Evolutionary conservation across 2,329 filamentous ascomycete genomes (phyloP).

Genomic region (Diplodia corticola): DNA sequence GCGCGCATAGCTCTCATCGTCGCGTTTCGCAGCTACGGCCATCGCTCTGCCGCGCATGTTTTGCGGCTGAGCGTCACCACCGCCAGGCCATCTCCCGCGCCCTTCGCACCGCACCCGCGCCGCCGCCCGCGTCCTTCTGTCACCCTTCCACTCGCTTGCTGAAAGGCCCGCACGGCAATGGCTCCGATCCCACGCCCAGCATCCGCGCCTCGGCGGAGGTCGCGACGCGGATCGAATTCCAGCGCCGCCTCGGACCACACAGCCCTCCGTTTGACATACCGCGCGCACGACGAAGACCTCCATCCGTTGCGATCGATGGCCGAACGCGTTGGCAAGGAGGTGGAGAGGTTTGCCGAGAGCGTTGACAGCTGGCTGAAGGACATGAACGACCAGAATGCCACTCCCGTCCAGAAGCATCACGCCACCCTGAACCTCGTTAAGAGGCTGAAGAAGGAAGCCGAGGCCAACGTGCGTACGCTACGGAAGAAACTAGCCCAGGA

Average conservation of each 20-base stretch:
- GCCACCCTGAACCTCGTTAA: conserved; percentile 39
- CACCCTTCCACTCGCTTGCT: neutral
- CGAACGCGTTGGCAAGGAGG: conserved; percentile 73
- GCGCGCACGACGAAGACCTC: conserved; percentile 46
- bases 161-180: conserved; percentile 27
- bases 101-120: neutral
- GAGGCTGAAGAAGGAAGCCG: conserved; percentile 52
- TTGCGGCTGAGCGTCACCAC: conserved; percentile 16
- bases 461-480: conserved; percentile 50
- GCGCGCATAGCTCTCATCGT: conserved; percentile 13
- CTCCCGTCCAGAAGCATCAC: conserved; percentile 59
- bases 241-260: conserved; percentile 25
- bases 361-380: conserved; percentile 67
- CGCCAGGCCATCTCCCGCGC: conserved; percentile 17
- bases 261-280: conserved; percentile 27
- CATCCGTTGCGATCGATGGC: conserved; percentile 65
- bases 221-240: conserved; percentile 21
- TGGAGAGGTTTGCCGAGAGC: conserved; percentile 81
- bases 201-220: conserved; percentile 20
- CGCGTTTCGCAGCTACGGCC: conserved; percentile 12
- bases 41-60: conserved; percentile 20
- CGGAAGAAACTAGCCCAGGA: conserved; percentile 46
- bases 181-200: conserved; percentile 31
- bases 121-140: neutral
- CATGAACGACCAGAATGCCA: conserved; percentile 32